A percentile compares a stretch with the other conserved stretches of the same genome.
Evolutionary conservation across 371 early-diverging fungal genomes (phyloP).

Genomic region (Neoconidiobolus thromboides): DNA sequence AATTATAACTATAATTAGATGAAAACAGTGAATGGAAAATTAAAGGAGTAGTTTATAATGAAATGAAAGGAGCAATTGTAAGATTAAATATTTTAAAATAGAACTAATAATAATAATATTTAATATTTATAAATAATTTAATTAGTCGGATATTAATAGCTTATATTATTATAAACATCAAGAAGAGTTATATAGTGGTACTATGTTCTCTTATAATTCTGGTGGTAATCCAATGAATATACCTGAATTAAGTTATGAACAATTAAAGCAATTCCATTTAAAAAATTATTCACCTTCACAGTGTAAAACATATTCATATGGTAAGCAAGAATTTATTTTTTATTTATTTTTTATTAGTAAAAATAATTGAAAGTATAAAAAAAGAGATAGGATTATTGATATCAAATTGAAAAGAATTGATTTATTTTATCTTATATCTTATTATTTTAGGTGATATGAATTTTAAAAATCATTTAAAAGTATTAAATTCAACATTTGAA

Average conservation of each 20-base stretch:
- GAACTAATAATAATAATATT: background rate
- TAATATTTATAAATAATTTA: background rate
- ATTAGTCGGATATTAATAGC: constrained; percentile 23
- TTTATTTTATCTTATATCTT: too few relatives aligned
- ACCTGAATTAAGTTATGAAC: constrained; percentile 65
- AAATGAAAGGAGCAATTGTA: constrained; percentile 89
- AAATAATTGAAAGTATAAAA: too few relatives aligned
- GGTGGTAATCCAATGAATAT: constrained; percentile 87
- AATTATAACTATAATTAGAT: constrained; percentile 13
- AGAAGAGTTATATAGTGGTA: constrained; percentile 64
- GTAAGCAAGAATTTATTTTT: constrained; percentile 13
- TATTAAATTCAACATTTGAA: constrained; percentile 34
- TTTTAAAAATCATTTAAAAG: constrained; percentile 46
- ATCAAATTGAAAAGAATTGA: too few relatives aligned
- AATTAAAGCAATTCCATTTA: constrained; percentile 62
- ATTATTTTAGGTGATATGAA: constrained; percentile 33
- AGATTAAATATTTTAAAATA: constrained; percentile 1
- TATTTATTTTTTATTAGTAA: background rate
- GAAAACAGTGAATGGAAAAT: constrained; percentile 31
- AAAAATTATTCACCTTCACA: constrained; percentile 81
- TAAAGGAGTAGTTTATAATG: constrained; percentile 93
- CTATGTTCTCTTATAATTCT: constrained; percentile 60
- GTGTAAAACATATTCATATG: constrained; percentile 76
- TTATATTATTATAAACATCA: constrained; percentile 57
- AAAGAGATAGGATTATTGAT: too few relatives aligned